Evolutionary conservation across 2,329 filamentous ascomycete genomes (phyloP), one percentile per base, ranked within the genome.

Genomic region (Didymella sp.): DNA sequence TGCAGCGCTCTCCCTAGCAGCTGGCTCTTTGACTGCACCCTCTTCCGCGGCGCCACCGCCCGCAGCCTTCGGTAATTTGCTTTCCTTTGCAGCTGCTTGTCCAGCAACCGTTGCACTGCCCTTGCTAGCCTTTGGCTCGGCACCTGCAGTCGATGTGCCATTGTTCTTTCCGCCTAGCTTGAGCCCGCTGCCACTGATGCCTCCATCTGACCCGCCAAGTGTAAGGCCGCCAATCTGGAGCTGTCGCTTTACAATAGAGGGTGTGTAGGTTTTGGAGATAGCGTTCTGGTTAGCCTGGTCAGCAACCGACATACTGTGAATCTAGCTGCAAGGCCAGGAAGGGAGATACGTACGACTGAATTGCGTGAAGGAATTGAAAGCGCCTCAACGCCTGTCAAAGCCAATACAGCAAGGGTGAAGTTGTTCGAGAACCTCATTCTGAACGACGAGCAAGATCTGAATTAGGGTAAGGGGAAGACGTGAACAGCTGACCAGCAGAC

Each of bases 171-270:
- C 66, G 31, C 60, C 64, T 13, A 70, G 56, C 15, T 67, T 65
- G 12, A 70, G 52, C 15, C 68, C 68, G 15, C 59, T 51, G 35
- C 63, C 64, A 15, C 56, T 63, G 24, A 71, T 71, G 7, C 71
- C 71, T n/a, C 72, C 71, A 24, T 58, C 63, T 21, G 64, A 31
- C 4, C 71, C 71, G 25, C 70, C 71, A 8, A 74, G 63, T n/a
- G 70, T 73, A 30, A 73, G 59, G 1, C 70, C 70, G 27, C 71
- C 70, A 21, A 73, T 68, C 15, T 51, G 59, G 17, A 73, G 54
- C 53, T 62, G 46, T 15, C 37, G 49, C 6, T 33, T 38, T 7
- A 19, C 47, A 1, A 35, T 15, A 41, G 37, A 3, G 13, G 35
- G 33, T 22, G 45, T 42, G 27, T 48, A 57, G 43, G 47, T 56